A percentile compares a stretch with the other conserved stretches of the same genome.
These are phyloP conservation scores for Candida maesae DNA, from an alignment of 805 yeast genomes.

Conservation along the genomic window DNA sequence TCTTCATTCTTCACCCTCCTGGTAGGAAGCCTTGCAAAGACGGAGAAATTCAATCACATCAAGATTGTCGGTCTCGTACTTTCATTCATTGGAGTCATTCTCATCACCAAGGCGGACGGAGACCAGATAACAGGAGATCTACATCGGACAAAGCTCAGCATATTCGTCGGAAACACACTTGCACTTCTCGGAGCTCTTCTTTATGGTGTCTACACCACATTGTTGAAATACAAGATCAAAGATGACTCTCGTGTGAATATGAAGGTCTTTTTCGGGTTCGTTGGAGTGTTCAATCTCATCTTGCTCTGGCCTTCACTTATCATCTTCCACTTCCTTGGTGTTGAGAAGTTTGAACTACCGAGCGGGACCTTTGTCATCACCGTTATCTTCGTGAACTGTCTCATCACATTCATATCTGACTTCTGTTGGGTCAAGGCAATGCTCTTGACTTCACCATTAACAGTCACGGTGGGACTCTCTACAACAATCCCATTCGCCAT, in stretches of 20 bases:
- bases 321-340: constrained; percentile 55
- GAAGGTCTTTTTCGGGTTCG: constrained; percentile 90
- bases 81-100: constrained; percentile 72
- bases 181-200: constrained; percentile 85
- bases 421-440: constrained; percentile 96
- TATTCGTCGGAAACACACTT: constrained; percentile 66
- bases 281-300: constrained; percentile 76
- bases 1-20: constrained; percentile 89
- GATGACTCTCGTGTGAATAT: constrained; percentile 78
- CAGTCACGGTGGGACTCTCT: constrained; percentile 92
- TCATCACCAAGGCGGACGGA: constrained; percentile 69
- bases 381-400: constrained; percentile 61
- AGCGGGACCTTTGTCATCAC: constrained; percentile 44
- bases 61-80: constrained; percentile 69
- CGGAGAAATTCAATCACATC: constrained; percentile 61
- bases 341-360: constrained; percentile 76
- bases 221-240: constrained; percentile 68
- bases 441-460: constrained; percentile 87
- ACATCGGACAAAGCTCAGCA: constrained; percentile 27
- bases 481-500: constrained; percentile 93
- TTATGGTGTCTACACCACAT: constrained; percentile 86
- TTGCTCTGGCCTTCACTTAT: constrained; percentile 80
- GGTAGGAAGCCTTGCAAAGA: constrained; percentile 67
- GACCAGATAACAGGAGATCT: constrained; percentile 19
- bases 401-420: constrained; percentile 81